Conservation (phyloP, 495 filamentous ascomycete genomes). For the Achaetomiella virescens region DNA sequence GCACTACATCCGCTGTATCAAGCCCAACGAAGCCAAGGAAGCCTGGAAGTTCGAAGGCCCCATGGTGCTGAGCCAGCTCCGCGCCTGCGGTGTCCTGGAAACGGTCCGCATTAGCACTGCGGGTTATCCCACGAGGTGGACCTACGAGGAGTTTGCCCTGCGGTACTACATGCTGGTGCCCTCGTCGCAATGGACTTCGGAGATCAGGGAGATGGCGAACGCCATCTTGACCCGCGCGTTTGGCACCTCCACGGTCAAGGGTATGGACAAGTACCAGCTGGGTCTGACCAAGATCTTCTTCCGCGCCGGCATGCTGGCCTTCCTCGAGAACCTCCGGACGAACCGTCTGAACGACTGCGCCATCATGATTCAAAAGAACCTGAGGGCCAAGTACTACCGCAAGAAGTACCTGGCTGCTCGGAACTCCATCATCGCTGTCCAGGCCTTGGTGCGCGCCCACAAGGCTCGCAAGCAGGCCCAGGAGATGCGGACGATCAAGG, state of each 20-base stretch:
- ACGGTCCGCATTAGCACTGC: constrained; percentile 97
- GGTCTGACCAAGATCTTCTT: constrained; percentile 99
- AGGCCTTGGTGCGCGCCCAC: constrained; percentile 67
- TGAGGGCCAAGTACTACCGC: constrained; percentile 90
- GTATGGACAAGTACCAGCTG: constrained; percentile 90
- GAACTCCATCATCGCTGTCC: constrained; percentile 69
- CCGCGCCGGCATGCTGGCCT: constrained; percentile 96
- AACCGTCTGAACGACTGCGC: constrained; percentile 87
- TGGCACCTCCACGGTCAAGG: constrained; percentile 65
- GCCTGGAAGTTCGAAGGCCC: constrained; percentile 98
- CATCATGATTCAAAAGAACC: constrained; percentile 98
- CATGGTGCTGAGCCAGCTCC: constrained; percentile 95
- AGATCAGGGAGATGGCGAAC: constrained; percentile 89
- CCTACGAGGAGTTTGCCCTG: constrained; percentile 96
- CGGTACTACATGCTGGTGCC: constrained; percentile 98
- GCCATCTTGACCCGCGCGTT: constrained; percentile 87
- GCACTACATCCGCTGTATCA: constrained; percentile 99
- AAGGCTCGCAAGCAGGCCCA: constrained; percentile 70
- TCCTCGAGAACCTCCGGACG: constrained; percentile 89
- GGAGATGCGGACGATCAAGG: constrained; percentile 73
- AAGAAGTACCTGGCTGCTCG: constrained; percentile 86
- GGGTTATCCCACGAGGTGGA: constrained; percentile 97
- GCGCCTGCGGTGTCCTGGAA: constrained; percentile 97
- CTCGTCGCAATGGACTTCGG: constrained; percentile 83
- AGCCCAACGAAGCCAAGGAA: constrained; percentile 95